These are phyloP conservation scores for Trypanosoma theileri DNA, from an alignment of 208 protist genomes.

Conservation along the genomic window DNA sequence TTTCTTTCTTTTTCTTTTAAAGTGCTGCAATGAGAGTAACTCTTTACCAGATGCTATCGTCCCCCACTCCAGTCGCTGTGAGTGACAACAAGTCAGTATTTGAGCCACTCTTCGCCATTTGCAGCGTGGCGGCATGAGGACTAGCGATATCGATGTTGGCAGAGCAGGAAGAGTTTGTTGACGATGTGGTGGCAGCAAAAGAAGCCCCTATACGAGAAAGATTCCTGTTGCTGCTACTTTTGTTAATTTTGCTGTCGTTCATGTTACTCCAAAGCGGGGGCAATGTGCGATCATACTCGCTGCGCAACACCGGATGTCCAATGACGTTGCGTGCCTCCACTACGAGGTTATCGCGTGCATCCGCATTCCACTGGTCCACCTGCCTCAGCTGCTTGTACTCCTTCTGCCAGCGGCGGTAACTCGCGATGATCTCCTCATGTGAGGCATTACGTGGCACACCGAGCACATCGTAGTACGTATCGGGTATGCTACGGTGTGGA, in stretches of 20 bases:
- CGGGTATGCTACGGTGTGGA: slow-evolving; percentile 59
- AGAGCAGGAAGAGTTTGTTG: slow-evolving; percentile 30
- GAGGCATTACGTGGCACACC: slow-evolving; percentile 42
- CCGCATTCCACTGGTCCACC: slow-evolving; percentile 52
- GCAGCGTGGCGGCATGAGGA: not conserved
- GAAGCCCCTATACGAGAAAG: too few relatives aligned
- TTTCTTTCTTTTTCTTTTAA: too few relatives aligned
- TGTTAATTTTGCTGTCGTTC: not conserved
- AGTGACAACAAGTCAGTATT: slow-evolving; percentile 3
- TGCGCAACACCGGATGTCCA: slow-evolving; percentile 53
- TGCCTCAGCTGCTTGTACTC: slow-evolving; percentile 61
- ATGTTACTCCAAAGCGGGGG: slow-evolving; percentile 11
- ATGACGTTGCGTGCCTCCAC: slow-evolving; percentile 86
- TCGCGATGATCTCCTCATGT: slow-evolving; percentile 48
- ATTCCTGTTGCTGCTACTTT: not conserved
- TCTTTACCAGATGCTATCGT: slow-evolving; percentile 19
- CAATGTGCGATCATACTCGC: slow-evolving; percentile 68
- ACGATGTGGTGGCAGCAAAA: slow-evolving; percentile 7
- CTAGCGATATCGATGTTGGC: not conserved
- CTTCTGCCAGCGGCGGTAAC: slow-evolving; percentile 69
- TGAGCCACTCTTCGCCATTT: not conserved
- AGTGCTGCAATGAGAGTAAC: not conserved
- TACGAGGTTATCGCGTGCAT: slow-evolving; percentile 65
- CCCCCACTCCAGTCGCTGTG: slow-evolving; percentile 5
- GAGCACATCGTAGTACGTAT: slow-evolving; percentile 87